phyloP scores from a whole-genome alignment of 2,329 filamentous ascomycete genomes.

The Fusarium sterilihyphosum region DNA sequence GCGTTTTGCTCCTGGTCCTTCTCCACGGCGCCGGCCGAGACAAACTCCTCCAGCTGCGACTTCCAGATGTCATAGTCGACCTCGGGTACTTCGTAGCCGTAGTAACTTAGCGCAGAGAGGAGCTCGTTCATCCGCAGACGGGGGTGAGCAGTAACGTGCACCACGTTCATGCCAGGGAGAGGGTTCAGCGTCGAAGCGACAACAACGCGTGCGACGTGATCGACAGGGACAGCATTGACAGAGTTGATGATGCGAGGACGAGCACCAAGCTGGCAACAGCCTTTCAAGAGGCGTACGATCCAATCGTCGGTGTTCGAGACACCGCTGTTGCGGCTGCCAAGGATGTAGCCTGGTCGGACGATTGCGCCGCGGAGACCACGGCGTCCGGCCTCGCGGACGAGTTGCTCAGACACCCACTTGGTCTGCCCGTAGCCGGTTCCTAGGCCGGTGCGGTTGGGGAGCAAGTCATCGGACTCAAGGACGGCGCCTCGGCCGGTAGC shows the following conservation, averaged over 20 bases:
- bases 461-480: neutral
- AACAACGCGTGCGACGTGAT: neutral
- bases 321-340: neutral
- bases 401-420: neutral
- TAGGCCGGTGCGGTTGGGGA: neutral
- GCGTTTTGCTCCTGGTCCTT: neutral
- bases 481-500: neutral
- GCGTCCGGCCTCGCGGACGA: neutral
- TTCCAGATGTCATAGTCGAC: neutral
- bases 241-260: neutral
- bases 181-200: neutral
- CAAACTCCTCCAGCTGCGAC: neutral
- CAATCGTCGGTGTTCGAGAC: neutral
- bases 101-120: neutral
- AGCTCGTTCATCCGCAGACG: slow-evolving; percentile 1
- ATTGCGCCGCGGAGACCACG: neutral
- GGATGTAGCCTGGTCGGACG: neutral
- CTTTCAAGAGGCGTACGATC: neutral
- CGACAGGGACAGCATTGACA: neutral
- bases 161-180: neutral
- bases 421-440: neutral
- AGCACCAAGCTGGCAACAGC: neutral
- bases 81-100: neutral
- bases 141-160: slow-evolving; percentile 1
- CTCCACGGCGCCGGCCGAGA: neutral